phyloP scores from a whole-genome alignment of 2,329 filamentous ascomycete genomes.

The Xenosphaeropsis pyriputrescens region DNA sequence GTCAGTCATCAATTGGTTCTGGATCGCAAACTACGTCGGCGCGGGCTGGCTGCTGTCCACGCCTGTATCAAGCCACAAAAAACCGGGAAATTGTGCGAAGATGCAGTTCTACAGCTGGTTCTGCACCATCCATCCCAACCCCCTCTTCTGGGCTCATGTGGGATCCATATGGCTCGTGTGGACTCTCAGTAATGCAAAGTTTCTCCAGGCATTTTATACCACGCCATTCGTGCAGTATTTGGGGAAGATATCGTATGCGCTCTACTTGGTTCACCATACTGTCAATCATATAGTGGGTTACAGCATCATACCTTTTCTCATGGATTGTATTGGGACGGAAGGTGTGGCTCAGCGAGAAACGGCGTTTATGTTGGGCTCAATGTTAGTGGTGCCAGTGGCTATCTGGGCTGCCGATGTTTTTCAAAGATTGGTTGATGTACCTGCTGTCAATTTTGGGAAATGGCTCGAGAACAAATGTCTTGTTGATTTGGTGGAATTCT shows the following conservation, averaged over 20 bases:
- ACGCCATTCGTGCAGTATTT: conserved; percentile 31
- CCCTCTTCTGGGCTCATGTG: too few species aligned
- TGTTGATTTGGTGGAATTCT: not conserved
- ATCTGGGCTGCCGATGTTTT: conserved; percentile 39
- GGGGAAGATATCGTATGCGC: conserved; percentile 36
- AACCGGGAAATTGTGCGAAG: too few species aligned
- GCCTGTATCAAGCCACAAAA: too few species aligned
- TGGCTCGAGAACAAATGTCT: conserved; percentile 22
- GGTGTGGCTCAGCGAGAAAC: conserved; percentile 4
- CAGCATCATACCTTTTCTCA: conserved; percentile 3
- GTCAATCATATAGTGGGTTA: conserved; percentile 9
- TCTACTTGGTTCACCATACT: conserved; percentile 40
- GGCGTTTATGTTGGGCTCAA: conserved; percentile 17
- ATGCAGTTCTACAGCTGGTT: too few species aligned
- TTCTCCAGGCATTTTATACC: conserved; percentile 25
- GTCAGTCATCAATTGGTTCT: too few species aligned
- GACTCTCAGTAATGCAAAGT: conserved; percentile 10
- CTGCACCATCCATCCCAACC: too few species aligned
- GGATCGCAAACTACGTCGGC: too few species aligned
- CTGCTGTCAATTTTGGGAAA: conserved; percentile 27
- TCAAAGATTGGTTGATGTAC: conserved; percentile 35
- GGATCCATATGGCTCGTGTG: too few species aligned
- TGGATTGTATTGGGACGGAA: not conserved
- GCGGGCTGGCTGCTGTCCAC: too few species aligned
- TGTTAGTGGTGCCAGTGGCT: conserved; percentile 23